Evolutionary conservation across 2,329 filamentous ascomycete genomes (phyloP).

Genomic region (Aureobasidium leucospermi): DNA sequence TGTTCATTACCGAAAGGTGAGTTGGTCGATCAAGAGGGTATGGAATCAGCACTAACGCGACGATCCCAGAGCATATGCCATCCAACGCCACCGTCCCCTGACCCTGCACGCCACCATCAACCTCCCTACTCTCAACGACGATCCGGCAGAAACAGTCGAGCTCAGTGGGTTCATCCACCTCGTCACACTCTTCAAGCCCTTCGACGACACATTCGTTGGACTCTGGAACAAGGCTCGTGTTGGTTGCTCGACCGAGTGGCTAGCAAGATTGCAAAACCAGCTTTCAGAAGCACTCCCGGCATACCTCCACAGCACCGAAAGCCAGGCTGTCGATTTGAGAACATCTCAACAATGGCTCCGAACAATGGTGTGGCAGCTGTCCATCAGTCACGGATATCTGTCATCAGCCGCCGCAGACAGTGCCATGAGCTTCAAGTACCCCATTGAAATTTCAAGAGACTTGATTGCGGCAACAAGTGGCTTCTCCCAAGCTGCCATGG

Average conservation of each 20-base stretch:
- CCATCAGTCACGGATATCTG: constrained; percentile 58
- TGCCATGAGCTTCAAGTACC: constrained; percentile 56
- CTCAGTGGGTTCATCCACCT: constrained; percentile 54
- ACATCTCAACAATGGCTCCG: constrained; percentile 65
- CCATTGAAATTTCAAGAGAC: constrained; percentile 54
- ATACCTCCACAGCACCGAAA: constrained; percentile 54
- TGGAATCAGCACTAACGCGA: not conserved
- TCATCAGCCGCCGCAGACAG: constrained; percentile 49
- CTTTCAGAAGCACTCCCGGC: constrained; percentile 47
- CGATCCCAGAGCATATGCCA: constrained; percentile 52
- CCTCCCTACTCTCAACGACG: constrained; percentile 42
- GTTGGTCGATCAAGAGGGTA: not conserved
- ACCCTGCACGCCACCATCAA: constrained; percentile 54
- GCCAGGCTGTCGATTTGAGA: constrained; percentile 61
- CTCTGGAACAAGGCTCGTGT: constrained; percentile 54
- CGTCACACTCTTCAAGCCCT: constrained; percentile 53
- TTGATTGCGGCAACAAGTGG: constrained; percentile 58
- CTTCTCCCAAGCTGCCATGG: constrained; percentile 65
- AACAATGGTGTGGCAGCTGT: constrained; percentile 65
- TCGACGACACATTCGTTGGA: constrained; percentile 57
- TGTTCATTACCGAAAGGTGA: constrained; percentile 56
- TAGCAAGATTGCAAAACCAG: constrained; percentile 43
- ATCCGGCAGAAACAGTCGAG: constrained; percentile 48
- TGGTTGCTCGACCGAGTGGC: constrained; percentile 39
- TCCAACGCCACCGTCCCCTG: constrained; percentile 57